A percentile compares a stretch with the other conserved stretches of the same genome.
These are phyloP conservation scores for Cladosporium sp. DNA, from an alignment of 2,329 filamentous ascomycete genomes.

Conservation along the genomic window DNA sequence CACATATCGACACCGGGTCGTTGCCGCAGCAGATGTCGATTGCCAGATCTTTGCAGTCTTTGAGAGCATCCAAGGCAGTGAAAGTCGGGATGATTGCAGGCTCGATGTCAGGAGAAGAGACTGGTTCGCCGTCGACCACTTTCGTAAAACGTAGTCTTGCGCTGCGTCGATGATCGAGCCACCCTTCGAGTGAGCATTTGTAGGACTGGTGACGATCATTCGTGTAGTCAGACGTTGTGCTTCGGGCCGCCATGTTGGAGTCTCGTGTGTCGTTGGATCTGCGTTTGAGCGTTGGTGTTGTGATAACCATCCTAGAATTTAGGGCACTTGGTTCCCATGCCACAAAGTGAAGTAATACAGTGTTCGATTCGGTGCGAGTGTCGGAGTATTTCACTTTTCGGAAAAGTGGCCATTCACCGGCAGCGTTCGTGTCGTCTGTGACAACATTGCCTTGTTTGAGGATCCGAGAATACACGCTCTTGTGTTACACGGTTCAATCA, in stretches of 20 bases:
- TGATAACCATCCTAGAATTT: not conserved
- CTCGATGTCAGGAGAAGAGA: not conserved
- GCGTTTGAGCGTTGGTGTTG: not conserved
- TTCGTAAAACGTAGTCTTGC: not conserved
- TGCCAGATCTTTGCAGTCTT: not conserved
- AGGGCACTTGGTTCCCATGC: too few relatives aligned
- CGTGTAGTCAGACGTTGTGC: not conserved
- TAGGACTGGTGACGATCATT: conserved; percentile 1
- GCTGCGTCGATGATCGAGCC: not conserved
- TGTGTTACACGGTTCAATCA: conserved; percentile 1
- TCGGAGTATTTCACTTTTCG: not conserved
- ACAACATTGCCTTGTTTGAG: not conserved
- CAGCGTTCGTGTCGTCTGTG: not conserved
- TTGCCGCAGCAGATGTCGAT: conserved; percentile 3
- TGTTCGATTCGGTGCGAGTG: not conserved
- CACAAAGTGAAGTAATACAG: not conserved
- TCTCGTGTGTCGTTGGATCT: not conserved
- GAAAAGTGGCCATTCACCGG: not conserved
- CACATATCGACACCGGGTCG: conserved; percentile 6
- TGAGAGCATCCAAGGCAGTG: not conserved
- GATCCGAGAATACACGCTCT: not conserved
- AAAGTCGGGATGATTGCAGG: not conserved
- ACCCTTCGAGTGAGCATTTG: not conserved
- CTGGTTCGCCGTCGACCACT: not conserved
- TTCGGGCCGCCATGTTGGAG: not conserved